Evolutionary conservation across 495 filamentous ascomycete genomes (phyloP).

Genomic region (Trichoderma parareesei): DNA sequence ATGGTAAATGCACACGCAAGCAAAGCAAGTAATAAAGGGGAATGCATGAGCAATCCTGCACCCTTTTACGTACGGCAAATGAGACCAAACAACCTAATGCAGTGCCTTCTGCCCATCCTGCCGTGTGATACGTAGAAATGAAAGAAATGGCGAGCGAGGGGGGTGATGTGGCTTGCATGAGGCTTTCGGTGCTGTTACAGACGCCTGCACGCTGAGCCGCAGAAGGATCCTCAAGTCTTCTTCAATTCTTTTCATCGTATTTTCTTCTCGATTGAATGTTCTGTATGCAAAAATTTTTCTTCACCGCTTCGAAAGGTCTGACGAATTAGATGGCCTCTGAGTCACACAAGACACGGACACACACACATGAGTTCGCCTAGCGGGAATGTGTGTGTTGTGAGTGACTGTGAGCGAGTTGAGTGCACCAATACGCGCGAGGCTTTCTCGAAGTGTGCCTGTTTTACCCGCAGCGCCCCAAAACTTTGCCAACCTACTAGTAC

Average conservation of each 20-base stretch:
- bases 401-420: background rate
- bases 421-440: background rate
- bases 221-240: background rate
- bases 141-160: background rate
- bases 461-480: background rate
- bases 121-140: background rate
- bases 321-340: background rate
- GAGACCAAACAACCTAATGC: background rate
- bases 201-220: background rate
- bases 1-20: background rate
- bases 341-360: background rate
- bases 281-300: background rate
- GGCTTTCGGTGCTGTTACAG: background rate
- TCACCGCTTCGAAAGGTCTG: background rate
- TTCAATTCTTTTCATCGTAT: background rate
- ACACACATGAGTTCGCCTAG: background rate
- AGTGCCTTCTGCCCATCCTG: background rate
- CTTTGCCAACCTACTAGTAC: background rate
- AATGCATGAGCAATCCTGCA: background rate
- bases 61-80: background rate
- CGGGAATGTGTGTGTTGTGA: background rate
- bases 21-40: background rate
- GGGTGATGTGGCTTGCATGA: constrained; percentile 1
- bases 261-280: background rate
- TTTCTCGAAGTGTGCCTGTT: background rate